Base-by-base conservation (phyloP, 1,284 basidiomycete genomes). In the Phaffia rhodozyma region DNA sequence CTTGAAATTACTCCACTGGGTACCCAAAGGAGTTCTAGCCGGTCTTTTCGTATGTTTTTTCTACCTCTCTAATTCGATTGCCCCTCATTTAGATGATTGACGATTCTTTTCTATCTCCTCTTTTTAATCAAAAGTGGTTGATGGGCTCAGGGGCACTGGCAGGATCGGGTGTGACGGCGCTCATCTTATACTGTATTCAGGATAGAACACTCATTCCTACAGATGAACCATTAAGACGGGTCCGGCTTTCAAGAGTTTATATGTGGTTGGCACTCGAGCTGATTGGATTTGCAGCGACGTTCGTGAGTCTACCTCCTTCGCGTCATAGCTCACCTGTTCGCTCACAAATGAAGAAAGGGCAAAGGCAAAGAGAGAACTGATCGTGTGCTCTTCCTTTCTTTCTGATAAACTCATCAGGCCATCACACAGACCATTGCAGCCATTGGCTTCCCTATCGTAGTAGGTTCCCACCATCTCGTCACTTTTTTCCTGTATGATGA, bases 371-470 rank as follows among this genome's bases (percentile, higher is more conserved):
- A 53, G 52, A 18, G 18, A 25, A 32, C 13, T 18, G 25, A 27
- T 47, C 38, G 5, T 7, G 23, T 60, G 58, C 5, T 51, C 13
- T 29, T 60, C 27, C 43, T 48, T n/a, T n/a, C 25, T 34, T 43
- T 57, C 27, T 38, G 5, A 25, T 7, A 2, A 16, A 18, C 21
- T 18, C 30, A 18, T 25, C n/a, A 61, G 47, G 86, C 87, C 1
- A 84, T 93, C 68, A 89, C 86, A 1, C 87, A 94, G 73, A 97
- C 91, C 0, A 86, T 89, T 60, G 89, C 87, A 60, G 87, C 88
- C 0, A 91, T 96, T 63, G 91, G 88, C 0, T 97, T 97, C 73
- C 91, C 92, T 0, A 80, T 96, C 51, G 83, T 96, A 67, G 61
- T 63, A 16, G n/a, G 61, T 63, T 29, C 23, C 9, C 57, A 4